A percentile compares a stretch with the other conserved stretches of the same genome.
Evolutionary conservation across 129 eudicot genomes (phyloP).

Genomic region (Cynara cardunculus): DNA sequence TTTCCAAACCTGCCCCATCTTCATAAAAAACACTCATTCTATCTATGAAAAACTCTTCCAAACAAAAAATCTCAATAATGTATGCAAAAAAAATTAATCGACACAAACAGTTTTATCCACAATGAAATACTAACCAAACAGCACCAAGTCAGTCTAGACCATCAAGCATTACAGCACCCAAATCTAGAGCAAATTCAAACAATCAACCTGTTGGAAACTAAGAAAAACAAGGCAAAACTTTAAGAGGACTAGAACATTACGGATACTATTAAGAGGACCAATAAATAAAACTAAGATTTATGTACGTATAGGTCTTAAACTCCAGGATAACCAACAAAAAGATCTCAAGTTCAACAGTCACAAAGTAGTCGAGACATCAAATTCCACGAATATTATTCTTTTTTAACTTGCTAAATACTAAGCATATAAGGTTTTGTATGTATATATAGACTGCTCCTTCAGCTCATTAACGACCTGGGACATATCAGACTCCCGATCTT

Average conservation of each 20-base stretch:
- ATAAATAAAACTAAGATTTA: background rate
- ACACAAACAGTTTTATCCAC: too few species aligned
- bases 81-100: too few species aligned
- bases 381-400: background rate
- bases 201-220: background rate
- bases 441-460: slow-evolving; percentile 9
- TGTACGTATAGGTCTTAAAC: background rate
- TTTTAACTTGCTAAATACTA: slow-evolving; percentile 3
- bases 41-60: too few species aligned
- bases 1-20: too few species aligned
- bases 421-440: background rate
- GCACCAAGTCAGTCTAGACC: too few species aligned
- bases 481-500: slow-evolving; percentile 52
- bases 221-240: too few species aligned
- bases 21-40: too few species aligned
- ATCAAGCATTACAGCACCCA: too few species aligned
- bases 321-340: background rate
- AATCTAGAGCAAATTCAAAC: background rate
- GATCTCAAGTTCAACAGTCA: background rate
- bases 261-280: background rate
- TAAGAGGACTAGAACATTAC: too few species aligned
- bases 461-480: slow-evolving; percentile 36
- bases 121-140: too few species aligned
- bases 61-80: too few species aligned
- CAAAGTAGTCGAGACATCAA: background rate